Conservation (phyloP, 106 monocot genomes). For the Dendrobium nobile region DNA sequence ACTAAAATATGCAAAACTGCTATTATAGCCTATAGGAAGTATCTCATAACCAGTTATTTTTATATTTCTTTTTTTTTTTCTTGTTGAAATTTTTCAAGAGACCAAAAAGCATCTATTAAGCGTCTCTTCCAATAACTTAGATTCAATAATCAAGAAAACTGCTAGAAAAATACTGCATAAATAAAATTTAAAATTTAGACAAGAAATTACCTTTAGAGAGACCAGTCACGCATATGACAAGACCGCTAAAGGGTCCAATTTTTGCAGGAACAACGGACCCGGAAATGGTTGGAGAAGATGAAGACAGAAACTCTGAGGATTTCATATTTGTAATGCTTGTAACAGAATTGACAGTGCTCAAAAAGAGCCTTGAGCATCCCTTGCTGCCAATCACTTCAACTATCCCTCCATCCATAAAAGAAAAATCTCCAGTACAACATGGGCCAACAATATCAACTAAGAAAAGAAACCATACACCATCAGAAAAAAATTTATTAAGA, state of each 20-base stretch:
- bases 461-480: not conserved
- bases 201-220: slow-evolving; percentile 78
- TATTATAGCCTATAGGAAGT: not conserved
- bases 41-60: no score
- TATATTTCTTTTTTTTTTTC: no score
- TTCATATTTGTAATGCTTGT: slow-evolving; percentile 20
- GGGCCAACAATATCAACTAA: not conserved
- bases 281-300: slow-evolving; percentile 24
- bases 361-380: slow-evolving; percentile 73
- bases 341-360: slow-evolving; percentile 14
- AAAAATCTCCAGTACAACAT: not conserved
- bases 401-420: slow-evolving; percentile 28
- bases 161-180: not conserved
- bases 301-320: slow-evolving; percentile 24
- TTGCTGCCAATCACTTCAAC: slow-evolving; percentile 69
- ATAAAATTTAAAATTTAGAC: not conserved
- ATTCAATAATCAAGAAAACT: not conserved
- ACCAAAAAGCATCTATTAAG: not conserved
- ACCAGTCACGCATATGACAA: slow-evolving; percentile 89
- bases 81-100: not conserved
- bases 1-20: not conserved
- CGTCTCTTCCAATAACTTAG: not conserved
- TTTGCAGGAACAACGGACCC: slow-evolving; percentile 8
- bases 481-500: not conserved
- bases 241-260: slow-evolving; percentile 56